A percentile compares a stretch with the other conserved stretches of the same genome.
Evolutionary conservation across 164 flowering plant species (phyloP).

Genomic region (Chimonanthus salicifolius): DNA sequence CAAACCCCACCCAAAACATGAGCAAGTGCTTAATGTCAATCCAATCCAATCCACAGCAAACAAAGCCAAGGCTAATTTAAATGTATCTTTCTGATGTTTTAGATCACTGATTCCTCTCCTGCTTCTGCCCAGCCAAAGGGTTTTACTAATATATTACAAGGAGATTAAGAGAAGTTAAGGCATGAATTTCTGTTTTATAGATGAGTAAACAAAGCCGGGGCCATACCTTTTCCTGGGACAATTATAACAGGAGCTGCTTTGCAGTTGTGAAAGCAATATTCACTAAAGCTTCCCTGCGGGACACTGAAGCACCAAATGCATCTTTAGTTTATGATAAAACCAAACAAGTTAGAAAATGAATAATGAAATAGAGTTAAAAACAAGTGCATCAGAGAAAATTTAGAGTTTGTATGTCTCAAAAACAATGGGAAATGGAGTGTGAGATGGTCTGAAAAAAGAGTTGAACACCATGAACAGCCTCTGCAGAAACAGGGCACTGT

Average conservation of each 20-base stretch:
- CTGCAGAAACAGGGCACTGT: no score
- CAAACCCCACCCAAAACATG: neutral
- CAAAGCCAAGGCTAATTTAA: neutral
- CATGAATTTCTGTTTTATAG: neutral
- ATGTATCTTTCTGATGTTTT: neutral
- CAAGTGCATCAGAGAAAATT: no score
- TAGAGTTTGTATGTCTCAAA: no score
- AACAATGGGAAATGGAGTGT: no score
- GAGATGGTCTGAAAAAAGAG: no score
- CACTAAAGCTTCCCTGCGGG: constrained; percentile 79
- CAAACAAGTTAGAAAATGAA: no score
- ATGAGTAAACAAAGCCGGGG: neutral
- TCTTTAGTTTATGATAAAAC: neutral
- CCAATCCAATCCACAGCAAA: neutral
- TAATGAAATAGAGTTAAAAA: no score
- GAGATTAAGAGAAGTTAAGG: neutral
- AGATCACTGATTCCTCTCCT: constrained; percentile 38
- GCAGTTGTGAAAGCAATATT: constrained; percentile 81
- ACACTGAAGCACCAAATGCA: constrained; percentile 39
- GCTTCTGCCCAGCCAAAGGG: constrained; percentile 26
- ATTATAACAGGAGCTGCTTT: constrained; percentile 75
- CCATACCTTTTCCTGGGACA: constrained; percentile 79
- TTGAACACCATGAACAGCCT: no score
- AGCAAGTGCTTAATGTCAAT: neutral
- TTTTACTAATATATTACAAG: neutral